Percentiles rank a stretch among this genome's conserved stretches.
phyloP scores from a whole-genome alignment of 257 asterid genomes.

The Echites panduratus region DNA sequence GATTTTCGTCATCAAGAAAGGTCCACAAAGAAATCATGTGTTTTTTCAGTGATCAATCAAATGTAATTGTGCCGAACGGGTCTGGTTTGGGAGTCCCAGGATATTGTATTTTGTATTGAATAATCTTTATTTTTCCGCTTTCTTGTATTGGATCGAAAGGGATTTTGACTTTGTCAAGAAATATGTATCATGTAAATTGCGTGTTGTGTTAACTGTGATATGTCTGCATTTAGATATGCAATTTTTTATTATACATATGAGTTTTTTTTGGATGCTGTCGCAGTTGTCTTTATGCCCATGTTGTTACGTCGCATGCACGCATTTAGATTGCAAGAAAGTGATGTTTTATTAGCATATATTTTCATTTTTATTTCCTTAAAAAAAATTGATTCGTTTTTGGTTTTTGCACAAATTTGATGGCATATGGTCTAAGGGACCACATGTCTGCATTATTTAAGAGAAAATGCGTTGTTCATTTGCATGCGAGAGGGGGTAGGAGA shows the following conservation, averaged over 20 bases:
- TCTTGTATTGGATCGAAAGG: background rate
- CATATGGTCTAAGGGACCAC: constrained; percentile 22
- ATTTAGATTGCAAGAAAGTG: constrained; percentile 24
- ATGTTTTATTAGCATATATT: constrained; percentile 14
- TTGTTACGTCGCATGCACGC: constrained; percentile 37
- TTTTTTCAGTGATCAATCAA: background rate
- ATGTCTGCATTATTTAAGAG: constrained; percentile 26
- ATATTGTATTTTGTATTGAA: background rate
- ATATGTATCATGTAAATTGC: background rate
- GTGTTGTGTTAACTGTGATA: background rate
- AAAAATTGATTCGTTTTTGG: background rate
- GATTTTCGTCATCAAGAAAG: constrained; percentile 9
- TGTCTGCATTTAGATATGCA: background rate
- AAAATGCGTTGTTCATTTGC: constrained; percentile 23
- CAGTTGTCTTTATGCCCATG: constrained; percentile 27
- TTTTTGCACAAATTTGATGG: constrained; percentile 10
- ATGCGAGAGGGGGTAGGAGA: constrained; percentile 8
- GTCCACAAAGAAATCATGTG: background rate
- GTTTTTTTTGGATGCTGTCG: constrained; percentile 10
- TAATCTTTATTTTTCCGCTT: background rate
- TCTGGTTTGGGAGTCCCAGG: background rate
- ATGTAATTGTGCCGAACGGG: background rate
- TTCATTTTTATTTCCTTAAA: too few relatives aligned
- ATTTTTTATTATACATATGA: too few relatives aligned
- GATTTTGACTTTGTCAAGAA: constrained; percentile 15